These are phyloP conservation scores for Trametes hirsuta DNA, from an alignment of 1,284 basidiomycete genomes.

Conservation along the genomic window DNA sequence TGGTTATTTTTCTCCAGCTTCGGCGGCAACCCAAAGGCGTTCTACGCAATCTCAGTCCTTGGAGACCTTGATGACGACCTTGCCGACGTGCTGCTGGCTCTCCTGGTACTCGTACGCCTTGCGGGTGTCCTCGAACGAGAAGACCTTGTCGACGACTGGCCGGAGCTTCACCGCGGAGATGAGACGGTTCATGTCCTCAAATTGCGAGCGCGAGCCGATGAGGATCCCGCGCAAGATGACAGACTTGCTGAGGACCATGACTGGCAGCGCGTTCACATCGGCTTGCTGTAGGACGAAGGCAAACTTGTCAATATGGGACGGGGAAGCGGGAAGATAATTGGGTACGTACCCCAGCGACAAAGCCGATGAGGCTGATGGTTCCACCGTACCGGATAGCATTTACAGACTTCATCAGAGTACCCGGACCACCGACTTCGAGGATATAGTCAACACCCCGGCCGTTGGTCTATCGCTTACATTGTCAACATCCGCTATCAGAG, in stretches of 20 bases:
- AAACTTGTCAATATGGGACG: not conserved
- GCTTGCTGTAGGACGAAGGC: not conserved
- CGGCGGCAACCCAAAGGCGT: not conserved
- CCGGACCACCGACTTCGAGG: slow-evolving; percentile 46
- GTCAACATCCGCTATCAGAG: not conserved
- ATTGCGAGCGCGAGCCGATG: slow-evolving; percentile 18
- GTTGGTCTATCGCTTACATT: slow-evolving; percentile 22
- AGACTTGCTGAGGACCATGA: slow-evolving; percentile 2
- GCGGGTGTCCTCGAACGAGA: slow-evolving; percentile 41
- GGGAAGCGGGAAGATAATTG: not conserved
- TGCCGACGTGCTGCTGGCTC: slow-evolving; percentile 40
- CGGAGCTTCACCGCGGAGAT: slow-evolving; percentile 37
- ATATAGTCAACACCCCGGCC: slow-evolving; percentile 49
- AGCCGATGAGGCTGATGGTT: slow-evolving; percentile 44
- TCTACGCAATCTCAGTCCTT: slow-evolving; percentile 15
- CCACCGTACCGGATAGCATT: slow-evolving; percentile 41
- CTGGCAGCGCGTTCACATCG: slow-evolving; percentile 2
- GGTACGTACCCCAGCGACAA: slow-evolving; percentile 35
- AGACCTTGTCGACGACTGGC: slow-evolving; percentile 45
- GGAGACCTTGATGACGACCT: slow-evolving; percentile 39
- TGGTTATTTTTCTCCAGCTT: not conserved
- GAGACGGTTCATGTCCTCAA: slow-evolving; percentile 43
- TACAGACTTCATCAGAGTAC: slow-evolving; percentile 43
- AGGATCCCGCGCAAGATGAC: not conserved
- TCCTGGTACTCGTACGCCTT: slow-evolving; percentile 43